Evolutionary conservation across 345 rosid species (phyloP).

Genomic region (Crucihimalaya himalaica): DNA sequence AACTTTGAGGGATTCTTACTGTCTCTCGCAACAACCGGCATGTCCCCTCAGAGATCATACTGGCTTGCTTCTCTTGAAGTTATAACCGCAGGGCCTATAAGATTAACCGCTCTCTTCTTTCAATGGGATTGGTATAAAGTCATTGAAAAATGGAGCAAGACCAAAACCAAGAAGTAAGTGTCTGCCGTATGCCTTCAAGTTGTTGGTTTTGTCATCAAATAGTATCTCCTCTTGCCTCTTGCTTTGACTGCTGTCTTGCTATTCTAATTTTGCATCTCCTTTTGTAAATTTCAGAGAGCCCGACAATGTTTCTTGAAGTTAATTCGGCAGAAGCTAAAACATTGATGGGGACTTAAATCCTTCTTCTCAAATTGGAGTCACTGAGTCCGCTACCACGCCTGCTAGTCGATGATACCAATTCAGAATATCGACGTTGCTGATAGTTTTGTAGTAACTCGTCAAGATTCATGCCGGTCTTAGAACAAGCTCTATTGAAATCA

Average conservation of each 20-base stretch:
- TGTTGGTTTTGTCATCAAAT: background rate
- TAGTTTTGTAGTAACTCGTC: background rate
- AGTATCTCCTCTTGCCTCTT: background rate
- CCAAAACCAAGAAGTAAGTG: slow-evolving; percentile 27
- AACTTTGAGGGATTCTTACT: slow-evolving; percentile 69
- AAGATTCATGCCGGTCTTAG: background rate
- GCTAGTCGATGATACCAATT: background rate
- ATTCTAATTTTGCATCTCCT: background rate
- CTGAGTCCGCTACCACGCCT: background rate
- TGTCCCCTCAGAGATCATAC: slow-evolving; percentile 77
- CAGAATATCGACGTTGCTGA: background rate
- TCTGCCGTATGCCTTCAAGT: background rate
- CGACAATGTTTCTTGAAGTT: background rate
- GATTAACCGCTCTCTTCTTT: slow-evolving; percentile 55
- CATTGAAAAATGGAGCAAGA: slow-evolving; percentile 48
- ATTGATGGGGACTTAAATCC: background rate
- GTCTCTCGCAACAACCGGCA: slow-evolving; percentile 67
- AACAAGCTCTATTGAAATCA: background rate
- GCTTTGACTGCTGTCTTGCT: background rate
- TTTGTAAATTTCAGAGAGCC: slow-evolving; percentile 20
- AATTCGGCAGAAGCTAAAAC: background rate
- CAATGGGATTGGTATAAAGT: slow-evolving; percentile 80
- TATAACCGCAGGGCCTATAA: slow-evolving; percentile 48
- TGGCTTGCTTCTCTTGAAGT: slow-evolving; percentile 81
- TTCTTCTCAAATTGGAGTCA: background rate